Conservation (phyloP, 83 land plant genomes). For the Picea mariana region DNA sequence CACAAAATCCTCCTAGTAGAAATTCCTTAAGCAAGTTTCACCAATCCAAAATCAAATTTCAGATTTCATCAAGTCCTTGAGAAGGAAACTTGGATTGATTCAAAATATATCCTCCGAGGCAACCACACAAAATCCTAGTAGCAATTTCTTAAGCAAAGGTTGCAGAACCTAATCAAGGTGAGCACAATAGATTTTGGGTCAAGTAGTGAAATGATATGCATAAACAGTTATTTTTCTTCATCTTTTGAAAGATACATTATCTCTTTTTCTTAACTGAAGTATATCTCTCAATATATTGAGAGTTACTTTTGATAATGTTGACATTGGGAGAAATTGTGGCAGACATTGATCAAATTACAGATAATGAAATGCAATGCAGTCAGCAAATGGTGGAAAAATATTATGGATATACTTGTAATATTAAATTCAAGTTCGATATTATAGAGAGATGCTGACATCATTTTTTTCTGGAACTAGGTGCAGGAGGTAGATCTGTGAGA, state of each 20-base stretch:
- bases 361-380: neutral
- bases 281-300: neutral
- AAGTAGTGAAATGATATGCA: neutral
- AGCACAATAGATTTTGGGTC: neutral
- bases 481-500: too few species aligned
- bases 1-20: neutral
- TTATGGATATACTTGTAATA: neutral
- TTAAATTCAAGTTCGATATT: too few species aligned
- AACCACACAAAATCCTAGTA: neutral
- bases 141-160: neutral
- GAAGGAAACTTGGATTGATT: neutral
- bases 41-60: neutral
- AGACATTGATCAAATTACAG: neutral
- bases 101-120: neutral
- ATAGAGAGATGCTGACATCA: too few species aligned
- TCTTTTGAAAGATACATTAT: neutral
- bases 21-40: neutral
- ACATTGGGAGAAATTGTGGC: neutral
- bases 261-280: neutral
- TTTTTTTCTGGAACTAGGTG: too few species aligned
- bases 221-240: neutral
- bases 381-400: neutral
- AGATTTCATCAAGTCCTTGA: conserved; percentile 12
- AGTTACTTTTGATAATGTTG: neutral
- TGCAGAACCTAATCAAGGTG: conserved; percentile 5